phyloP scores from a whole-genome alignment of 441 rosid genomes.

The Jatropha multifida region DNA sequence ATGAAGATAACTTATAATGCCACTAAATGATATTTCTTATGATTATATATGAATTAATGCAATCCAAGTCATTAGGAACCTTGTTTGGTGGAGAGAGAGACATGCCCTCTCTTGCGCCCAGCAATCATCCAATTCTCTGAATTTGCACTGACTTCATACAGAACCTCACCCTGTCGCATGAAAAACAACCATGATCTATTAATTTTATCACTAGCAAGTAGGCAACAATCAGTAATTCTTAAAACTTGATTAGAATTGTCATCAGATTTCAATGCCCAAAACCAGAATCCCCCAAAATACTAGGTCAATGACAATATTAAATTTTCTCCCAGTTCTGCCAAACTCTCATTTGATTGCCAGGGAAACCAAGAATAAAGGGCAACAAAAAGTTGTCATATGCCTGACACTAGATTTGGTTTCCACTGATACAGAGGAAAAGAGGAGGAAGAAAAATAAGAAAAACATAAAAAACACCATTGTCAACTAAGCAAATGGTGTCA shows the following conservation, averaged over 20 bases:
- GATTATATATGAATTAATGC: not conserved
- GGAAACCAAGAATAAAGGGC: too few species aligned
- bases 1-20: not conserved
- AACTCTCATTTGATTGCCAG: not conserved
- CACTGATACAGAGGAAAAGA: not conserved
- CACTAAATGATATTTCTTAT: slow-evolving; percentile 4
- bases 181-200: not conserved
- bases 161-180: slow-evolving; percentile 64
- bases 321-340: not conserved
- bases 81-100: slow-evolving; percentile 65
- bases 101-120: slow-evolving; percentile 91
- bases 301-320: not conserved
- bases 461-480: not conserved
- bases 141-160: slow-evolving; percentile 84
- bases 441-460: not conserved
- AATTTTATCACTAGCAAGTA: not conserved
- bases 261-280: not conserved
- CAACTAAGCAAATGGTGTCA: not conserved
- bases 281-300: not conserved
- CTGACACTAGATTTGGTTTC: not conserved
- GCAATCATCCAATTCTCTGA: slow-evolving; percentile 95
- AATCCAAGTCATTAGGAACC: slow-evolving; percentile 40
- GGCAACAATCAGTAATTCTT: not conserved
- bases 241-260: not conserved
- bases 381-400: not conserved